Base-by-base conservation (phyloP, 208 protist species). In the Acanthamoeba divionensis region DNA sequence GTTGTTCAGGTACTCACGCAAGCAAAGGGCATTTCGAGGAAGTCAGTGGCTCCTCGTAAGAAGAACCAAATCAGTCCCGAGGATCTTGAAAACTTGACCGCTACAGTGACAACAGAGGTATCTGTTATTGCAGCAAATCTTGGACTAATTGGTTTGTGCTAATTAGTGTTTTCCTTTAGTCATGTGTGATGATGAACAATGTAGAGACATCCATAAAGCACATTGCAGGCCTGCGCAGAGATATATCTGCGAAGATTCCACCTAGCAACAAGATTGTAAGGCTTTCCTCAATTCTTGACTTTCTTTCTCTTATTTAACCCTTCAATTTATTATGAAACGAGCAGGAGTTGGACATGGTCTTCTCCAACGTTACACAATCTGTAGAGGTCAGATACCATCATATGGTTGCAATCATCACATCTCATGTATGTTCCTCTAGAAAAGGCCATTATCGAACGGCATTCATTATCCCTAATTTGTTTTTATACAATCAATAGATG, bases 331-430 rank as follows among this genome's bases (percentile, higher is more conserved):
- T n/a, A n/a, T n/a, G n/a, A n/a, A n/a, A n/a, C n/a, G n/a, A n/a
- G n/a, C n/a, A n/a, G n/a, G n/a, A n/a, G n/a, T 33, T 82, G 71
- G 44, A 12, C 21, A 21, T 44, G 0, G 10, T 82, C 21, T 82
- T 82, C 71, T 41, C 26, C 47, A 50, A 50, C 36, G 60, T 82
- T 36, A 62, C 60, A 26, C 60, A 44, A 26, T 44, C 71, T 31
- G 71, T 82, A 6, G 45, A 82, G 9, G 48, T 82, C 10, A 44
- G 71, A 24, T 82, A 82, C 47, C 36, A 82, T 26, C 71, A 82
- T 44, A 82, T 82, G 48, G 60, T 82, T 50, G 71, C 71, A 29
- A 82, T 82, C 71, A 82, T 82, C 71, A 82, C 71, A 10, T 82
- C 71, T 21, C 71, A 82, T 50, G 67, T 79, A 52, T 47, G 15